A percentile compares a stretch with the other conserved stretches of the same genome.
Evolutionary conservation across 2,329 filamentous ascomycete genomes (phyloP).

Genomic region (Akanthomyces uredinophilus): DNA sequence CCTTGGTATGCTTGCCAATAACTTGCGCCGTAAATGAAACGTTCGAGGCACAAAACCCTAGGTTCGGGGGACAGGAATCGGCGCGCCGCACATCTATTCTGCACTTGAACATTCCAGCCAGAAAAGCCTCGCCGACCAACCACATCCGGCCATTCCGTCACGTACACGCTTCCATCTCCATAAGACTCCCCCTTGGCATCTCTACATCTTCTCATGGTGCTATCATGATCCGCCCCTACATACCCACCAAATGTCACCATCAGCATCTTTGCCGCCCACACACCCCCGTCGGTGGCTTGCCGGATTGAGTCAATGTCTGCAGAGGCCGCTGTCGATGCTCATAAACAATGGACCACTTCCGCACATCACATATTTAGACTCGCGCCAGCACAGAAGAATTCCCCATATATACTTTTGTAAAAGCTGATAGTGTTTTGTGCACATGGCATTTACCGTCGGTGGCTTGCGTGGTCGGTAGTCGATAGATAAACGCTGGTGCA

Average conservation of each 20-base stretch:
- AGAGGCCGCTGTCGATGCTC: not conserved
- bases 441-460: not conserved
- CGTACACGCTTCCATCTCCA: not conserved
- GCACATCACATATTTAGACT: not conserved
- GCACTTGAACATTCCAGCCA: not conserved
- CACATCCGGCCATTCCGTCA: not conserved
- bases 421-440: not conserved
- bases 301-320: not conserved
- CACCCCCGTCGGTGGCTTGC: not conserved
- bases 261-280: not conserved
- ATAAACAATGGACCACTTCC: not conserved
- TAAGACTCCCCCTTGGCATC: not conserved
- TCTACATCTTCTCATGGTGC: too few relatives aligned
- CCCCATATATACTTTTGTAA: not conserved
- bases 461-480: not conserved
- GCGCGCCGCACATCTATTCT: not conserved
- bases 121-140: not conserved
- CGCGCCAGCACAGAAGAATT: not conserved
- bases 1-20: too few relatives aligned
- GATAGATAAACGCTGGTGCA: not conserved
- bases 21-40: too few relatives aligned
- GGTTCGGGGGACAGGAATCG: not conserved
- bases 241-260: not conserved
- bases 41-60: not conserved
- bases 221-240: not conserved